Evolutionary conservation across 2,329 filamentous ascomycete genomes (phyloP).

Genomic region (Aspergillus sp.): DNA sequence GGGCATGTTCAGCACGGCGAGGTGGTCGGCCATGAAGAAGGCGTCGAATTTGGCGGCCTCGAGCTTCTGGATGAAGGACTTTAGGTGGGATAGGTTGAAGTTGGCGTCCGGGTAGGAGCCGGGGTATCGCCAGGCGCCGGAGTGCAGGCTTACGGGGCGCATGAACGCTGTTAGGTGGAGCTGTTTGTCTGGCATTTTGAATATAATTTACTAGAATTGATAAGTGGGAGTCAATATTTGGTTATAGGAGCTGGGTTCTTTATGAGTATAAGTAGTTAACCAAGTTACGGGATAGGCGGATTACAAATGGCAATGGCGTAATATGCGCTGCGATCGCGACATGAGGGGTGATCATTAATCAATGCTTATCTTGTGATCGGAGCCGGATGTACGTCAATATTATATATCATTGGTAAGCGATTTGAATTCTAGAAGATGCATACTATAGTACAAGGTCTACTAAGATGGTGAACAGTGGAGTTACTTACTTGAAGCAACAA

Average conservation of each 20-base stretch:
- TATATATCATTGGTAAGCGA: too few relatives aligned
- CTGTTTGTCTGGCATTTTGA: slow-evolving; percentile 23
- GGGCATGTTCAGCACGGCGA: slow-evolving; percentile 58
- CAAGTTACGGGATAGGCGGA: not conserved
- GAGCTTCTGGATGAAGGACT: slow-evolving; percentile 54
- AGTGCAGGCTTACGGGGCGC: slow-evolving; percentile 58
- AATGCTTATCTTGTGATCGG: not conserved
- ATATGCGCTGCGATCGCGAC: not conserved
- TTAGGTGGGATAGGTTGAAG: slow-evolving; percentile 57
- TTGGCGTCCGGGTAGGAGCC: slow-evolving; percentile 57
- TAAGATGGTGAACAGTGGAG: too few relatives aligned
- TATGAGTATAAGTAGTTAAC: not conserved
- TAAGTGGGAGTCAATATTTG: not conserved
- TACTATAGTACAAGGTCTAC: too few relatives aligned
- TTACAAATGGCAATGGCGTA: slow-evolving; percentile 1
- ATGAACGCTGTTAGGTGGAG: slow-evolving; percentile 61
- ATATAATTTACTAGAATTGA: not conserved
- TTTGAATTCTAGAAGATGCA: too few relatives aligned
- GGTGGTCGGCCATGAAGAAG: slow-evolving; percentile 58
- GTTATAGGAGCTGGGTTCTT: too few relatives aligned
- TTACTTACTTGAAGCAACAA: too few relatives aligned
- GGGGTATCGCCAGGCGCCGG: slow-evolving; percentile 58
- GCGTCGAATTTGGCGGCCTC: slow-evolving; percentile 57
- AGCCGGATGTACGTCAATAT: too few relatives aligned
- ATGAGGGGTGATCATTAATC: not conserved